Evolutionary conservation across 306 rosid species (phyloP), one percentile per base, ranked within the genome.

Genomic region (Bauhinia variegata): DNA sequence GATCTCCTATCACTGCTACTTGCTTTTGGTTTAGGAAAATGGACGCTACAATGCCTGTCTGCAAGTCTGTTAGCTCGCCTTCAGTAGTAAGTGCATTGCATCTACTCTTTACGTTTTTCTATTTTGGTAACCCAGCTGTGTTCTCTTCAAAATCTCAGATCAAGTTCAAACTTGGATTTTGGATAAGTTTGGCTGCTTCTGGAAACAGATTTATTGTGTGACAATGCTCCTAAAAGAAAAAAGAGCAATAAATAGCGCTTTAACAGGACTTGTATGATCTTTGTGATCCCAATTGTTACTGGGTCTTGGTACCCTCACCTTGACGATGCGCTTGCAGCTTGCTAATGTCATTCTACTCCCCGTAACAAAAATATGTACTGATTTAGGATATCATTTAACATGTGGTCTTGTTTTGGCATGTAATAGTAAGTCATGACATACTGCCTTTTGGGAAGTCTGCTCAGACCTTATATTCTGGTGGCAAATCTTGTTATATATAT

Each of bases 1-100:
- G 28, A 23, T 23, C n/a, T n/a, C n/a, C n/a, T n/a, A n/a, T n/a
- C n/a, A n/a, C n/a, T n/a, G n/a, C n/a, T n/a, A n/a, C n/a, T n/a
- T n/a, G n/a, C n/a, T n/a, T n/a, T n/a, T 23, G 28, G 4, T 32
- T 7, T 63, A 54, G 9, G 12, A 19, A 71, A 68, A 86, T 86
- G 98, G 96, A 87, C 6, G 82, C 84, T 51, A 76, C 89, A 51
- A 65, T 89, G 71, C 89, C 92, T 28, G 41, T 83, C 7, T 89
- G 95, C 88, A 87, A 80, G 64, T 82, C 87, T 57, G 63, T 86
- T 48, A 34, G 68, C 67, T 79, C 92, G 11, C 80, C 84, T 67
- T 66, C 83, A 57, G 88, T 89, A 9, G 98, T 92, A 62, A 80
- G 86, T 60, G 11, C 60, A n/a, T n/a, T n/a, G n/a, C n/a, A 49